Conservation (phyloP, 1,284 basidiomycete species). For the Tetrapyrgos nigripes region DNA sequence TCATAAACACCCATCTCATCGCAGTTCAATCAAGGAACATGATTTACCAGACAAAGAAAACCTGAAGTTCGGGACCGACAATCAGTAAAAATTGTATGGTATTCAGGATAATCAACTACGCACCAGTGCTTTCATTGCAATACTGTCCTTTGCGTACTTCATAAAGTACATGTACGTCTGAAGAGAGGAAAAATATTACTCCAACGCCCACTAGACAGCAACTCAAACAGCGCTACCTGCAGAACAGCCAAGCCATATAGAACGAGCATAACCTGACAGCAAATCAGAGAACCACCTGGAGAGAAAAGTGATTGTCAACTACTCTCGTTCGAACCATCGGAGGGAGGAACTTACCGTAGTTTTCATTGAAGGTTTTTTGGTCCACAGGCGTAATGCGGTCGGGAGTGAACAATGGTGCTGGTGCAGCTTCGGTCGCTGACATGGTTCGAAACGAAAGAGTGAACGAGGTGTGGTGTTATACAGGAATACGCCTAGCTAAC, state of each 20-base stretch:
- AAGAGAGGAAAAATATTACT: neutral
- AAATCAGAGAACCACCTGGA: conserved; percentile 9
- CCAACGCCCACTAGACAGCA: neutral
- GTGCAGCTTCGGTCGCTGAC: too few species aligned
- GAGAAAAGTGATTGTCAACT: neutral
- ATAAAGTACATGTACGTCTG: conserved; percentile 15
- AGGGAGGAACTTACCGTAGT: neutral
- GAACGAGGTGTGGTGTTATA: too few species aligned
- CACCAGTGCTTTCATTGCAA: conserved; percentile 11
- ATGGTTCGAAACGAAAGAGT: too few species aligned
- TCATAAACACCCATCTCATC: too few species aligned
- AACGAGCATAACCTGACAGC: conserved; percentile 11
- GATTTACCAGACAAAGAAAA: neutral
- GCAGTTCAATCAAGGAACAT: neutral
- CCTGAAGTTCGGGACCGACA: neutral
- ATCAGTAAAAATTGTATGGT: neutral
- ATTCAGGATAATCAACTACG: neutral
- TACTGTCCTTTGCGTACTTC: conserved; percentile 5
- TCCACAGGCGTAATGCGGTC: too few species aligned
- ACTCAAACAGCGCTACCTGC: conserved; percentile 2
- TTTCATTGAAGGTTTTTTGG: neutral
- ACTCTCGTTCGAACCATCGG: neutral
- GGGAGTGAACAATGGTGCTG: too few species aligned
- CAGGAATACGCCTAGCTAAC: too few species aligned
- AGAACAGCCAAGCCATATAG: conserved; percentile 13